These are phyloP conservation scores for Coemansia sp. DNA, from an alignment of 192 early-diverging fungal species.

Conservation along the genomic window DNA sequence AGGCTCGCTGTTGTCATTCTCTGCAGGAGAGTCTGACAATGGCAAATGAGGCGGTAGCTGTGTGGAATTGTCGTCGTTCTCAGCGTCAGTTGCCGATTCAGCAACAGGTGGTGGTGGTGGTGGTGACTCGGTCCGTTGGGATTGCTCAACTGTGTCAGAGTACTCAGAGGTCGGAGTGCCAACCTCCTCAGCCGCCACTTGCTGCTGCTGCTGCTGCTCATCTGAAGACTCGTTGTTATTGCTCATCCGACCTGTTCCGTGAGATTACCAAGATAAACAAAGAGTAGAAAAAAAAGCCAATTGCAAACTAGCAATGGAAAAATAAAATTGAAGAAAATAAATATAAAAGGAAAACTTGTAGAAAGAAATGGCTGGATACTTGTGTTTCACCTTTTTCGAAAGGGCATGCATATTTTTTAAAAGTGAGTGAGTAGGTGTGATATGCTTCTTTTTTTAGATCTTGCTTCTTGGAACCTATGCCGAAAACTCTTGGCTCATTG, in stretches of 20 bases:
- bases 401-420: not conserved
- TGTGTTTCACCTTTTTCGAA: not conserved
- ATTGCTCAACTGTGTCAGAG: conserved; percentile 13
- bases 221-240: conserved; percentile 1
- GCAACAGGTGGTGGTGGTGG: not conserved
- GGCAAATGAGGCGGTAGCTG: not conserved
- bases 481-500: not conserved
- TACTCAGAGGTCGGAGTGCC: conserved; percentile 10
- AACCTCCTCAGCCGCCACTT: not conserved
- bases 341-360: not conserved
- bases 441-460: not conserved
- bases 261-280: not conserved
- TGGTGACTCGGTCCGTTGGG: not conserved
- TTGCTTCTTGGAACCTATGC: not conserved
- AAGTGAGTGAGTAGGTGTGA: not conserved
- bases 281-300: not conserved
- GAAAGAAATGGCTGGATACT: not conserved
- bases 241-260: not conserved
- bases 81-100: not conserved
- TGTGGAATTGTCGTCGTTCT: not conserved
- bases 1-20: not conserved
- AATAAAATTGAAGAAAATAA: not conserved
- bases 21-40: not conserved
- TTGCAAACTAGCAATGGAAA: not conserved
- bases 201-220: no score